Evolutionary conservation across 1,284 basidiomycete genomes (phyloP), one percentile per base, ranked within the genome.

Genomic region (Marasmius sp.): DNA sequence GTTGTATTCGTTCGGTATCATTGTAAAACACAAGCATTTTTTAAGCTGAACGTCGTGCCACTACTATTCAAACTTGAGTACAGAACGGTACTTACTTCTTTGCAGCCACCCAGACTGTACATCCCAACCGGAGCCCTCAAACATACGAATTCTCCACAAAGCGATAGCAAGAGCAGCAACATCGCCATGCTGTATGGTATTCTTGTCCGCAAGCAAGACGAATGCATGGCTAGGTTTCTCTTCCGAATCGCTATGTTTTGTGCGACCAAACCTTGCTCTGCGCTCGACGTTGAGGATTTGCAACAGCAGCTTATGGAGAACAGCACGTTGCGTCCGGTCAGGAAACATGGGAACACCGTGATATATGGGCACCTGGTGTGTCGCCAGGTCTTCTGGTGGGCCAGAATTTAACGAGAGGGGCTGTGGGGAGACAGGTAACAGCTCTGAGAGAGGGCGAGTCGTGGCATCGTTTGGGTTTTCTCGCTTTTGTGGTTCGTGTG

Each of bases 111-210:
- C 36, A 20, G 48, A 12, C 27, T 59, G 47, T 38, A 49, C 57
- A 16, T 75, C 74, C 78, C 79, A 81, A 7, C 73, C 76, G 18
- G 69, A 77, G 2, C 84, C 82, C 67, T 91, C 87, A 81, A 87
- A 93, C 83, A 92, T 85, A 61, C 86, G 79, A 52, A 92, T 62
- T 63, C 91, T 83, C 91, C 91, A 93, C 20, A 93, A 68, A 0
- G 91, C 89, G 54, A 88, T 81, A 0, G 86, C 87, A 11, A 89
- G 74, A 6, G 85, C 80, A 2, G 82, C 85, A 5, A 81, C 76
- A 67, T 93, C 91, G 0, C 80, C 86, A 48, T 84, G 77, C 57
- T 72, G 70, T 12, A 82, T 67, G 0, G 81, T 84, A 18, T 76
- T 69, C 33, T 72, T 75, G 61, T 83, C 79, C 7, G 88, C 85